Percentiles rank a stretch among this genome's conserved stretches.
Evolutionary conservation across 495 filamentous ascomycete species (phyloP).

Genomic region (Trichoderma virens): DNA sequence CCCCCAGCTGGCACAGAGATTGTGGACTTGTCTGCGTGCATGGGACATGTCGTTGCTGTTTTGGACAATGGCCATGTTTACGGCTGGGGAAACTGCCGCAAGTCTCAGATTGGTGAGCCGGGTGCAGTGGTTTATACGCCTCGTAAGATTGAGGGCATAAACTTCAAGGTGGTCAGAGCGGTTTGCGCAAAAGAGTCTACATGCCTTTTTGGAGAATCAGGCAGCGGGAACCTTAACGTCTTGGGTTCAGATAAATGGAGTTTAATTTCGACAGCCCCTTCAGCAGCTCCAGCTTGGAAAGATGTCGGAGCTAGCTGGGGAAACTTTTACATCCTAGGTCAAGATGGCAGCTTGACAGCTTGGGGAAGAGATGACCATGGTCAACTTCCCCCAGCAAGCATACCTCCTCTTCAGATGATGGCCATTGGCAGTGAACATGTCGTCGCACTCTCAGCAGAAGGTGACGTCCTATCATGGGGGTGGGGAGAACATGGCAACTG

Average conservation of each 20-base stretch:
- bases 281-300: conserved; percentile 40
- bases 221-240: conserved; percentile 47
- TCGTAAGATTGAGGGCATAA: conserved; percentile 44
- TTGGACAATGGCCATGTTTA: conserved; percentile 68
- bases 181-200: conserved; percentile 82
- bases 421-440: conserved; percentile 85
- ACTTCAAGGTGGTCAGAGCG: conserved; percentile 49
- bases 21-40: conserved; percentile 55
- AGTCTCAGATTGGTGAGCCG: conserved; percentile 68
- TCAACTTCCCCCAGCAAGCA: conserved; percentile 56
- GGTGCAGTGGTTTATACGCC: conserved; percentile 48
- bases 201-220: conserved; percentile 49
- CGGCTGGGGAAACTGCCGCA: conserved; percentile 80
- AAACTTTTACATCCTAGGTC: conserved; percentile 59
- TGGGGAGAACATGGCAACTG: conserved; percentile 99
- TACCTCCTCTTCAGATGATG: conserved; percentile 47
- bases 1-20: conserved; percentile 47
- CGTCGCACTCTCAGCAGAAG: conserved; percentile 55
- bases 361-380: conserved; percentile 82
- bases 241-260: conserved; percentile 67
- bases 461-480: conserved; percentile 69
- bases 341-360: conserved; percentile 46
- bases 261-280: conserved; percentile 39
- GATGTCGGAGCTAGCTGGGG: conserved; percentile 73
- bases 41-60: conserved; percentile 68